These are phyloP conservation scores for Haematococcus lacustris DNA, from an alignment of 139 green algal genomes.

Conservation along the genomic window DNA sequence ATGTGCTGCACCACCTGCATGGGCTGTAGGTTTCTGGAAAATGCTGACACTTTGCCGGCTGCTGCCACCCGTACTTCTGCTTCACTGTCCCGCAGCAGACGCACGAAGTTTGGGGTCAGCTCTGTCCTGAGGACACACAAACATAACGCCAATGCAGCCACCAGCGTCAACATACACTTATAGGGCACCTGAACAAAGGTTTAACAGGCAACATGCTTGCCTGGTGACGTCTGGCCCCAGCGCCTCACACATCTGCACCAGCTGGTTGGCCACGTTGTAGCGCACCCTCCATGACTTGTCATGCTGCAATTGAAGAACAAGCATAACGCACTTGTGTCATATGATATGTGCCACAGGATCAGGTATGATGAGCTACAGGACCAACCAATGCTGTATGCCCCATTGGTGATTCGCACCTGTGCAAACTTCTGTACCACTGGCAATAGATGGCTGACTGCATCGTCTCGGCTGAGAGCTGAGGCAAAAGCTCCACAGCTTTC, in stretches of 20 bases:
- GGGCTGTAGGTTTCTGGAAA: constrained; percentile 53
- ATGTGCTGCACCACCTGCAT: constrained; percentile 52
- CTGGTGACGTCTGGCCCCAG: constrained; percentile 69
- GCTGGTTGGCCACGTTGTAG: constrained; percentile 91
- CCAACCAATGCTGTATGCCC: no score
- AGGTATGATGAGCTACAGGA: no score
- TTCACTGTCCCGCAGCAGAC: constrained; percentile 61
- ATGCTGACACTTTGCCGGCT: constrained; percentile 72
- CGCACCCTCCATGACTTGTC: constrained; percentile 99
- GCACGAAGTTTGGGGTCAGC: constrained; percentile 80
- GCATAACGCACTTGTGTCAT: no score
- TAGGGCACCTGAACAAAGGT: no score
- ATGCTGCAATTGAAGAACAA: constrained; percentile 25
- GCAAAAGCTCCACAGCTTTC: constrained; percentile 83
- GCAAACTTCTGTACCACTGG: constrained; percentile 85
- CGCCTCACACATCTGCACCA: constrained; percentile 76
- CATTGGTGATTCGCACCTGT: constrained; percentile 56
- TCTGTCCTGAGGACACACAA: no score
- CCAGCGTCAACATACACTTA: no score
- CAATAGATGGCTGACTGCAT: constrained; percentile 66
- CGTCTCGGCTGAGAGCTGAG: constrained; percentile 57
- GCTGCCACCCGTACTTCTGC: constrained; percentile 78
- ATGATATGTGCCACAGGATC: no score
- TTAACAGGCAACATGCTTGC: no score
- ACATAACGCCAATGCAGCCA: no score